These are phyloP conservation scores for Lentinus polychrous DNA, from an alignment of 1,284 basidiomycete genomes.

Conservation along the genomic window DNA sequence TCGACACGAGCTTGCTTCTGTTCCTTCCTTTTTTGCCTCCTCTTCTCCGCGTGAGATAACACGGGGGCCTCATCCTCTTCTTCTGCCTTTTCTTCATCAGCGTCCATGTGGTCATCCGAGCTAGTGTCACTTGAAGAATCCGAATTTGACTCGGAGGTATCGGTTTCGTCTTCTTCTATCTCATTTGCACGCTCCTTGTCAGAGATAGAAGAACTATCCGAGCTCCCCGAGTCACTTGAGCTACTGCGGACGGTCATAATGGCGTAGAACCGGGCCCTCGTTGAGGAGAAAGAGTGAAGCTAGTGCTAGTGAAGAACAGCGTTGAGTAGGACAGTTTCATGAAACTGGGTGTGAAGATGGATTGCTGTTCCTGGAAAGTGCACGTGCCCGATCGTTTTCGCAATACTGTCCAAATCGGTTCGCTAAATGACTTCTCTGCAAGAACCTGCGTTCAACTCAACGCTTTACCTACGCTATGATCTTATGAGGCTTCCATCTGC, in stretches of 20 bases:
- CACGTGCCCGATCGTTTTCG: no score
- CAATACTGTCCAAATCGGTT: no score
- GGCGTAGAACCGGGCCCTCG: no score
- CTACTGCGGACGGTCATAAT: neutral
- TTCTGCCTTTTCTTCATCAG: constrained; percentile 11
- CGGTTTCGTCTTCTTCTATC: neutral
- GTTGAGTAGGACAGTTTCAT: no score
- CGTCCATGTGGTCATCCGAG: constrained; percentile 5
- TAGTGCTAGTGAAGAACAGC: neutral
- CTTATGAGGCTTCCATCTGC: no score
- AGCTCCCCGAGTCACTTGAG: constrained; percentile 3
- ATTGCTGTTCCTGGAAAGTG: neutral
- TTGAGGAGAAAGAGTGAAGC: neutral
- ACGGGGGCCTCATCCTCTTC: constrained; percentile 35
- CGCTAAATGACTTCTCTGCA: no score
- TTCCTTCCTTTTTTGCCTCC: constrained; percentile 53
- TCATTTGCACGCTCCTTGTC: neutral
- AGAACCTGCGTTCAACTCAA: no score
- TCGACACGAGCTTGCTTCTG: constrained; percentile 17
- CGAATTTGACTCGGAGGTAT: constrained; percentile 7
- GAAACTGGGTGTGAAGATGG: neutral
- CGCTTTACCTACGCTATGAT: no score
- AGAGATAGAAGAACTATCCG: neutral
- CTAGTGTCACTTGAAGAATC: constrained; percentile 4
- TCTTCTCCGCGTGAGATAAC: constrained; percentile 67